phyloP scores from a whole-genome alignment of 1,139 yeast genomes.

The Fermentozyma sake region DNA sequence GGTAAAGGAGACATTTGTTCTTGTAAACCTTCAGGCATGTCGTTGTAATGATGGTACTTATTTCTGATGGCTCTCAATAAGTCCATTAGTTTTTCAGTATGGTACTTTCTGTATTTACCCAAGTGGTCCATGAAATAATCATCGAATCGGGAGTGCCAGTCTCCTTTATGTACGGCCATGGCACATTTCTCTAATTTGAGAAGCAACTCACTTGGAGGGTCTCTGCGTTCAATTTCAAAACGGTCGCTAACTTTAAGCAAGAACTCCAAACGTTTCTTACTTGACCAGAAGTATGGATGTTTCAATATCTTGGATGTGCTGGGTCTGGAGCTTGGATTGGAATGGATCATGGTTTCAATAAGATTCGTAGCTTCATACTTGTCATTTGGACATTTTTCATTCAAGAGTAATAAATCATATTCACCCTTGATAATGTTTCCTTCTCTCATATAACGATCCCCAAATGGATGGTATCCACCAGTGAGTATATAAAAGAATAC shows the following conservation, averaged over 20 bases:
- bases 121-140: constrained; percentile 69
- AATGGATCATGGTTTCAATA: constrained; percentile 65
- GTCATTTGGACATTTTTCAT: constrained; percentile 39
- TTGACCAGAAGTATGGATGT: constrained; percentile 89
- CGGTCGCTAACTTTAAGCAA: constrained; percentile 84
- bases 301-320: constrained; percentile 60
- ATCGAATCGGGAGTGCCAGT: constrained; percentile 82
- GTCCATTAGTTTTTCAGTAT: constrained; percentile 74
- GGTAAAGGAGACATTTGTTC: constrained; percentile 74
- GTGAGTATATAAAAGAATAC: constrained; percentile 84
- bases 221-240: constrained; percentile 82
- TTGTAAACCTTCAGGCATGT: constrained; percentile 64
- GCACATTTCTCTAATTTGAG: constrained; percentile 57
- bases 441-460: constrained; percentile 81
- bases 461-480: constrained; percentile 91
- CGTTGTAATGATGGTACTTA: constrained; percentile 90
- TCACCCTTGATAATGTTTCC: constrained; percentile 78
- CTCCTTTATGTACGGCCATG: constrained; percentile 51
- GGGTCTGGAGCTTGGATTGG: constrained; percentile 70
- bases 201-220: constrained; percentile 73
- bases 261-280: constrained; percentile 74
- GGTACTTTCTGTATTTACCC: constrained; percentile 88
- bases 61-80: constrained; percentile 84
- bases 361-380: constrained; percentile 67
- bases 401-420: constrained; percentile 47